These are phyloP conservation scores for Rutstroemia sp. DNA, from an alignment of 2,329 filamentous ascomycete genomes.

Conservation along the genomic window DNA sequence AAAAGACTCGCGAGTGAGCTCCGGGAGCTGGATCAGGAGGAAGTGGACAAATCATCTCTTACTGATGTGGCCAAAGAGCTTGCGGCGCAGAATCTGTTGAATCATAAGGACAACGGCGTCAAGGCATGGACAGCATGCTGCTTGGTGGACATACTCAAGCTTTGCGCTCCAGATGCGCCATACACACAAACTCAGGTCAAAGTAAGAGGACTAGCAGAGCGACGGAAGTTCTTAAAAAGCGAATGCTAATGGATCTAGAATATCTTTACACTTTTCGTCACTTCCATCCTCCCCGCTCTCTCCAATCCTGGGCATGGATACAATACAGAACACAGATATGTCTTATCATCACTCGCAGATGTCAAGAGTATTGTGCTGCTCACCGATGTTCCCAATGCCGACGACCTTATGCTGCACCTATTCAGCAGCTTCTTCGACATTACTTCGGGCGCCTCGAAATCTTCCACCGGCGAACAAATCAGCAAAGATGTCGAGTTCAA, in stretches of 20 bases:
- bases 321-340: conserved; percentile 87
- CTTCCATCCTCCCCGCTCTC: conserved; percentile 74
- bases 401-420: conserved; percentile 69
- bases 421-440: conserved; percentile 92
- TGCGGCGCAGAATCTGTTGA: conserved; percentile 70
- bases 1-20: conserved; percentile 78
- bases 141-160: conserved; percentile 83
- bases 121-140: conserved; percentile 84
- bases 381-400: conserved; percentile 76
- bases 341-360: conserved; percentile 79
- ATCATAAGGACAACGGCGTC: conserved; percentile 90
- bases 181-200: conserved; percentile 87
- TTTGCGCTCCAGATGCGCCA: conserved; percentile 91
- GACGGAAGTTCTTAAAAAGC: background rate
- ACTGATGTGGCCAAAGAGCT: conserved; percentile 78
- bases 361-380: conserved; percentile 93
- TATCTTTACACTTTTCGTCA: conserved; percentile 86
- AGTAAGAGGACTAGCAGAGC: conserved; percentile 39
- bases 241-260: conserved; percentile 46
- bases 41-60: conserved; percentile 75
- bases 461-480: conserved; percentile 69
- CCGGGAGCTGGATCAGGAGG: conserved; percentile 78
- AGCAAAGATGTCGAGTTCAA: conserved; percentile 91
- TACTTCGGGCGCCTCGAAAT: conserved; percentile 69
- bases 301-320: conserved; percentile 84